Base-by-base conservation (phyloP, 23 red algal species). In the Rhodosorus marinus region DNA sequence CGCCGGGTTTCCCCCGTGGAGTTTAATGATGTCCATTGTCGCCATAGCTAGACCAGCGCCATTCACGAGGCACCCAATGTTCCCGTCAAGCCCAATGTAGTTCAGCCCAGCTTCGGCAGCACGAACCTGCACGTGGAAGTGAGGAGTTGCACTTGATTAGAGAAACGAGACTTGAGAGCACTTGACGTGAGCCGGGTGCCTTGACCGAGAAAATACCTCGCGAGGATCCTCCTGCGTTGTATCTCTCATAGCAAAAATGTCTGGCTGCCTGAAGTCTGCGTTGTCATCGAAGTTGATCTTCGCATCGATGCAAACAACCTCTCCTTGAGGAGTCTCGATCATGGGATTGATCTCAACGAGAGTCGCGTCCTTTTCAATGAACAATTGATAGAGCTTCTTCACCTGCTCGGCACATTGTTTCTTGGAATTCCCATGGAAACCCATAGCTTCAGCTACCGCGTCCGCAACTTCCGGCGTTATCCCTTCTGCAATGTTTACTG, bases 201-300 rank as follows among this genome's bases (percentile, higher is more conserved):
- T n/a, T n/a, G n/a, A n/a, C n/a, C n/a, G n/a, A n/a, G n/a, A n/a
- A n/a, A n/a, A n/a, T n/a, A n/a, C 90, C 47, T 98, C 90, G n/a
- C 90, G 76, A 32, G 77, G 72, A 68, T 98, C 90, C 59, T 85
- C 90, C 35, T 98, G 79, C 23, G 64, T 85, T 20, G 59, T 75
- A 57, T 98, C 90, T 21, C 90, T 65, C 60, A 67, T 42, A 1
- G 58, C 73, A 69, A 85, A 85, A 28, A 98, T 63, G 40, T 85
- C 90, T 6, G 47, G 55, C 29, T 98, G 90, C 51, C 90, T 57
- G 42, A 98, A 98, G 4, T 67, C 78, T 22, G 90, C 78, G 30
- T 98, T 98, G 35, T 98, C 81, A 61, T 98, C 90, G 61, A 98
- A 98, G 49, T 81, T 98, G 31, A 98, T 80, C 48, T 98, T 98